phyloP scores from a whole-genome alignment of 257 asterid species.

The Thymus mandschuricus region DNA sequence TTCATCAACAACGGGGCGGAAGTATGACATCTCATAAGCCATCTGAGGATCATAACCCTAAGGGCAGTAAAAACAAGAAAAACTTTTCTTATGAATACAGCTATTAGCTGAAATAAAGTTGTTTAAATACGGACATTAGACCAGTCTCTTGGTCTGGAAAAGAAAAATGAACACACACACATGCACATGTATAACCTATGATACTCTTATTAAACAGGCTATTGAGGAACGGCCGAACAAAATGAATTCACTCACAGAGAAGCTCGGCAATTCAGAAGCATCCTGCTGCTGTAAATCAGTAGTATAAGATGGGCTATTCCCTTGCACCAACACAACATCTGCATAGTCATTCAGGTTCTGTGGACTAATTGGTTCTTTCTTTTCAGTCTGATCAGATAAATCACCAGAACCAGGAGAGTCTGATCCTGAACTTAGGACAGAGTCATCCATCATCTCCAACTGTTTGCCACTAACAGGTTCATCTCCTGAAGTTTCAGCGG shows the following conservation, averaged over 20 bases:
- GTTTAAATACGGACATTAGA: not conserved
- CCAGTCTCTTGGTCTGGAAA: conserved; percentile 8
- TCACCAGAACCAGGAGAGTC: conserved; percentile 65
- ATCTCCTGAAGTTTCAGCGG: conserved; percentile 56
- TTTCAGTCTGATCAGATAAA: conserved; percentile 53
- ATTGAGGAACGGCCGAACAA: not conserved
- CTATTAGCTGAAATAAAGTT: conserved; percentile 20
- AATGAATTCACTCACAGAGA: conserved; percentile 60
- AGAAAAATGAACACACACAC: not conserved
- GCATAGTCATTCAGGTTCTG: conserved; percentile 63
- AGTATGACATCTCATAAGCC: conserved; percentile 81
- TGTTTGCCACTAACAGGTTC: conserved; percentile 59
- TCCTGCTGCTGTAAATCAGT: conserved; percentile 68
- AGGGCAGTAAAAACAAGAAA: conserved; percentile 29
- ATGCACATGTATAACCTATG: not conserved
- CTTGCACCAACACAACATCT: conserved; percentile 69
- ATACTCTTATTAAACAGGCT: not conserved
- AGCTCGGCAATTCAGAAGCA: conserved; percentile 66
- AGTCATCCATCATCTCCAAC: conserved; percentile 55
- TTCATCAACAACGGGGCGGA: conserved; percentile 78
- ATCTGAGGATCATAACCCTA: conserved; percentile 89
- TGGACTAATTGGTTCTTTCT: conserved; percentile 51
- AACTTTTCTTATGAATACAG: conserved; percentile 19
- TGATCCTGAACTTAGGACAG: conserved; percentile 61
- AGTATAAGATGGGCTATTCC: conserved; percentile 55